Evolutionary conservation across 805 yeast species (phyloP), one percentile per base, ranked within the genome.

Genomic region (Candida coleopterorum): DNA sequence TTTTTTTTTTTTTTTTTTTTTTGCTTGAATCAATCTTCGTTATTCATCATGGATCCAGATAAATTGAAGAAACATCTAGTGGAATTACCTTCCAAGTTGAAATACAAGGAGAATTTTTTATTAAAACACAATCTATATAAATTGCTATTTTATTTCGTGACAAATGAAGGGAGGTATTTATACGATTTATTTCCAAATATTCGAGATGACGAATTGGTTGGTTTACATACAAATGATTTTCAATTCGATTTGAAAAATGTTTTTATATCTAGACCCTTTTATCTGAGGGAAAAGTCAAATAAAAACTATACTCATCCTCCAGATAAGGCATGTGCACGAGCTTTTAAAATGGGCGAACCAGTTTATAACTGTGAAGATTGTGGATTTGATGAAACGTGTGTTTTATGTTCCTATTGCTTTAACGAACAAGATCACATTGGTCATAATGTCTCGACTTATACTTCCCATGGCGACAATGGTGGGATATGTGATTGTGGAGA

Each of bases 401-500:
- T 85, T 23, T 53, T 85, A 18, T 85, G 95, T 58, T 74, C 71
- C 9, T 62, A 77, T 46, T 85, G 95, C 54, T 85, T 82, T 60
- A 80, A 81, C 53, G 70, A 73, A 37, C 72, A 71, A 4, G 86
- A 82, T 48, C 95, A 85, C 53, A 52, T 58, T 10, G 79, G 70
- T 35, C 95, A 85, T 51, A 75, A 75, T 41, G 84, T 85, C 7
- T 60, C 68, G 20, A 69, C 71, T 37, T 75, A 68, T 52, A 64
- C 63, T 10, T 68, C 83, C 4, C 45, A 52, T 4, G 79, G 74
- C 3, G 47, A 48, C 9, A 66, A 63, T 29, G 72, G 72, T 10
- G 85, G 84, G 3, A 75, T 79, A 20, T 81, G 88, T 55, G 88
- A 81, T 47, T 81, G 88, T 61, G 87, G 87, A 7, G 88, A 81